Evolutionary conservation across 1,284 basidiomycete species (phyloP), one percentile per base, ranked within the genome.

Genomic region (Pholiota adiposa): DNA sequence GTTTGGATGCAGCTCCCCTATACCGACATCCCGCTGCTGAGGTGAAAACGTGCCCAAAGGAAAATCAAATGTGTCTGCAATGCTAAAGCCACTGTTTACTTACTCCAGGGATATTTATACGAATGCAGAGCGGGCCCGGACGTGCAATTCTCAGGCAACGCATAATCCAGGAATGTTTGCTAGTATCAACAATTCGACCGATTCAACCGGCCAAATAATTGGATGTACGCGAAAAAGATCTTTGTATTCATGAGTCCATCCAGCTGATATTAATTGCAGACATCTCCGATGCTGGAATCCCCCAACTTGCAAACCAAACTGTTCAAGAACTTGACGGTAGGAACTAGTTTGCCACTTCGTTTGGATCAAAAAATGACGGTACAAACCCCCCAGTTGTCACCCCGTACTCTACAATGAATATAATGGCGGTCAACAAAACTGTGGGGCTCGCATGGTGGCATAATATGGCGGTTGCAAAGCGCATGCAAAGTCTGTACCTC

Each of bases 1-100:
- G 65, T 64, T 33, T 67, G 63, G 60, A 65, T 66, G 63, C 65
- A 67, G 41, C 41, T 67, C 16, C 65, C 66, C 4, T 66, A 67
- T 29, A 66, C 58, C 9, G 66, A 67, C 29, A 56, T 66, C 8
- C 66, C 63, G 3, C 52, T 67, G 11, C 57, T 67, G 52, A 60
- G 44, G 66, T 66, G 31, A 12, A 48, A 33, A 12, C 27, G 19
- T n/a, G n/a, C 7, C 8, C 2, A 51, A 31, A 36, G 8, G 18
- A 7, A 5, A 7, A 11, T 23, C n/a, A 11, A 48, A 19, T n/a
- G n/a, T n/a, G n/a, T n/a, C 5, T 18, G 18, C 16, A 23, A 25
- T 4, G 14, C n/a, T n/a, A n/a, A n/a, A n/a, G 11, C 11, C 34
- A 23, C 36, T 55, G 31, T 11, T 11, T 38, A n/a, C 23, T n/a